These are phyloP conservation scores for Malassezia brasiliensis DNA, from an alignment of 1,284 basidiomycete species.

Conservation along the genomic window DNA sequence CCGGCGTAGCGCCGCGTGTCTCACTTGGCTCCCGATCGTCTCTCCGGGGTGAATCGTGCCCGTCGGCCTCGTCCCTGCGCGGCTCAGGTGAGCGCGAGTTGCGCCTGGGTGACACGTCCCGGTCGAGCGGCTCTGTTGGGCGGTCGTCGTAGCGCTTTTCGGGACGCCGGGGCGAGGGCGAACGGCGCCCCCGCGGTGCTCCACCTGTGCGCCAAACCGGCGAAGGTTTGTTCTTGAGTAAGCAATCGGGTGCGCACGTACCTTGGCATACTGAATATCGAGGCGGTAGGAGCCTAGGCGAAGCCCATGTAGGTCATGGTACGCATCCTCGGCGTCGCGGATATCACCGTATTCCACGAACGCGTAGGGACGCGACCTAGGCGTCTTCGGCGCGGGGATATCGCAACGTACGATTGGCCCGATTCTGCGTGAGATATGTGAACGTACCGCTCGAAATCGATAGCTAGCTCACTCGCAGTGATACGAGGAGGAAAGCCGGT, in stretches of 20 bases:
- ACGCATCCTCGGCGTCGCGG: slow-evolving; percentile 35
- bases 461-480: slow-evolving; percentile 36
- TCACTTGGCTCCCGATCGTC: too few species aligned
- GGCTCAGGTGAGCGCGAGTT: neutral
- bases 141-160: neutral
- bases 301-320: slow-evolving; percentile 39
- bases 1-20: too few species aligned
- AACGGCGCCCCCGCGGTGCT: neutral
- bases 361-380: slow-evolving; percentile 30
- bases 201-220: neutral
- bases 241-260: neutral
- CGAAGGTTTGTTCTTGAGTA: neutral
- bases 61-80: too few species aligned
- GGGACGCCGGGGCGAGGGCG: neutral
- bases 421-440: slow-evolving; percentile 15
- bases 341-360: slow-evolving; percentile 42
- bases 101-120: too few species aligned
- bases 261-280: slow-evolving; percentile 38
- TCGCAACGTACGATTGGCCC: slow-evolving; percentile 39
- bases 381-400: slow-evolving; percentile 33
- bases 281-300: slow-evolving; percentile 30
- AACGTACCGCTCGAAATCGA: slow-evolving; percentile 31
- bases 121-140: neutral
- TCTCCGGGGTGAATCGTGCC: too few species aligned
- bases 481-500: slow-evolving; percentile 35